Evolutionary conservation across 768 basidiomycete genomes (phyloP).

Genomic region (Kwoniella sp.): DNA sequence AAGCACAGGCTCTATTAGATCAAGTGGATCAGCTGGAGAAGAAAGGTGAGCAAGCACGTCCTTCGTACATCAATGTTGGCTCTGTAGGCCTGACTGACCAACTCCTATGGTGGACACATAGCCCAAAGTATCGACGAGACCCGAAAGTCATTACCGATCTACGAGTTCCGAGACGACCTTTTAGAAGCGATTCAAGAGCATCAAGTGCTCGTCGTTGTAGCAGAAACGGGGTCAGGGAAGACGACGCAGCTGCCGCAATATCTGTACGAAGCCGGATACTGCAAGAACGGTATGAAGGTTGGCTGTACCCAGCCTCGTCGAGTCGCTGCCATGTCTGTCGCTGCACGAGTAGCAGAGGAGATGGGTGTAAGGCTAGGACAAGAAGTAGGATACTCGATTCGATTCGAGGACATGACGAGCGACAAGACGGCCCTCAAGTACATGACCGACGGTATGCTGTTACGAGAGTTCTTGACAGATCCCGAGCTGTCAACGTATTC

Average conservation of each 20-base stretch:
- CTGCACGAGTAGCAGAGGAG: slow-evolving; percentile 97
- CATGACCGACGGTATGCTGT: slow-evolving; percentile 99
- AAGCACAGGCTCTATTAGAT: slow-evolving; percentile 78
- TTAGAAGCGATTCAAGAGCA: slow-evolving; percentile 85
- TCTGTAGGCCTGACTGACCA: not conserved
- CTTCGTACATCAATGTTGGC: slow-evolving; percentile 65
- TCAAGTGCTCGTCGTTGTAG: slow-evolving; percentile 95
- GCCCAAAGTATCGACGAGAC: slow-evolving; percentile 76
- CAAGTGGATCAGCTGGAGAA: slow-evolving; percentile 92
- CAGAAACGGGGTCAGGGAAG: slow-evolving; percentile 98
- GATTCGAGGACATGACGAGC: slow-evolving; percentile 98
- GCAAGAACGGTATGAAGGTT: slow-evolving; percentile 73
- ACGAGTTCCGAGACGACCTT: slow-evolving; percentile 80
- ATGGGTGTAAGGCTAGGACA: slow-evolving; percentile 96
- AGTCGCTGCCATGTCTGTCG: slow-evolving; percentile 98
- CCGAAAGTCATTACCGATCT: slow-evolving; percentile 90
- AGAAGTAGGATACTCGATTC: slow-evolving; percentile 99
- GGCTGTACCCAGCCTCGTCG: slow-evolving; percentile 98
- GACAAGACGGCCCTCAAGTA: slow-evolving; percentile 99
- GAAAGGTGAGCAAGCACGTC: slow-evolving; percentile 76
- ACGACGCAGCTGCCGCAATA: slow-evolving; percentile 98
- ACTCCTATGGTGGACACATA: not conserved
- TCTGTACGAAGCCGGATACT: slow-evolving; percentile 95
- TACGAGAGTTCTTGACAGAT: slow-evolving; percentile 95
- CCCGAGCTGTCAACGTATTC: slow-evolving; percentile 94